Percentiles rank a stretch among this genome's conserved stretches.
phyloP scores from a whole-genome alignment of 805 yeast species.

The Millerago galiae region DNA sequence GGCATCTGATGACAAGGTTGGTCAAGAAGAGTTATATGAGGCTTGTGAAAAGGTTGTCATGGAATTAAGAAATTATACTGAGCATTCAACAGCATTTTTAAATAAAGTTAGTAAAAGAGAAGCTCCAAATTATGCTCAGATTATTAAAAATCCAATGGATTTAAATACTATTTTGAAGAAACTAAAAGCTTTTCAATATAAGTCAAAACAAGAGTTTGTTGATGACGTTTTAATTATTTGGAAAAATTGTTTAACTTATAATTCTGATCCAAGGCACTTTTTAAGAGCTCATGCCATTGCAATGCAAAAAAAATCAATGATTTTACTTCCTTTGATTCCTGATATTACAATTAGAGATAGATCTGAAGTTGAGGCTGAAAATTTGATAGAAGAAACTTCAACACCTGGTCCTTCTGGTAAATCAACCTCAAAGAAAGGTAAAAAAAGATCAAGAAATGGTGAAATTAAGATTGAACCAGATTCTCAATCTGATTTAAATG shows the following conservation, averaged over 20 bases:
- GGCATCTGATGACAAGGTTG: slow-evolving; percentile 93
- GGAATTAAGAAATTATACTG: slow-evolving; percentile 87
- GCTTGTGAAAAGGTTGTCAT: slow-evolving; percentile 94
- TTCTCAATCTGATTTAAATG: neutral
- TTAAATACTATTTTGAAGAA: slow-evolving; percentile 90
- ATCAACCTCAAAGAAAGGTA: slow-evolving; percentile 32
- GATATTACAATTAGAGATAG: slow-evolving; percentile 74
- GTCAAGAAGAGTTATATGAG: slow-evolving; percentile 96
- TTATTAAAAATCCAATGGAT: slow-evolving; percentile 95
- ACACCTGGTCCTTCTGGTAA: slow-evolving; percentile 26
- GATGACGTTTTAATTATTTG: slow-evolving; percentile 93
- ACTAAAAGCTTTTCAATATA: slow-evolving; percentile 73
- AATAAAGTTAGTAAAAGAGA: slow-evolving; percentile 96
- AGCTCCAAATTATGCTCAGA: slow-evolving; percentile 91
- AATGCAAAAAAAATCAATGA: slow-evolving; percentile 84
- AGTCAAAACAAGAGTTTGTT: slow-evolving; percentile 83
- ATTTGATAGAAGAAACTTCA: slow-evolving; percentile 19
- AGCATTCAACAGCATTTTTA: slow-evolving; percentile 92
- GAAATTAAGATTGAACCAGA: slow-evolving; percentile 22
- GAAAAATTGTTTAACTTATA: slow-evolving; percentile 89
- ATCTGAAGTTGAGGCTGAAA: slow-evolving; percentile 54
- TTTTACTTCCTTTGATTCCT: slow-evolving; percentile 79
- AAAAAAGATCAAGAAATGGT: slow-evolving; percentile 31
- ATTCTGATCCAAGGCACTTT: slow-evolving; percentile 92
- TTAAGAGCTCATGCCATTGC: slow-evolving; percentile 88